phyloP scores from a whole-genome alignment of 345 rosid species.

The Populus alba region DNA sequence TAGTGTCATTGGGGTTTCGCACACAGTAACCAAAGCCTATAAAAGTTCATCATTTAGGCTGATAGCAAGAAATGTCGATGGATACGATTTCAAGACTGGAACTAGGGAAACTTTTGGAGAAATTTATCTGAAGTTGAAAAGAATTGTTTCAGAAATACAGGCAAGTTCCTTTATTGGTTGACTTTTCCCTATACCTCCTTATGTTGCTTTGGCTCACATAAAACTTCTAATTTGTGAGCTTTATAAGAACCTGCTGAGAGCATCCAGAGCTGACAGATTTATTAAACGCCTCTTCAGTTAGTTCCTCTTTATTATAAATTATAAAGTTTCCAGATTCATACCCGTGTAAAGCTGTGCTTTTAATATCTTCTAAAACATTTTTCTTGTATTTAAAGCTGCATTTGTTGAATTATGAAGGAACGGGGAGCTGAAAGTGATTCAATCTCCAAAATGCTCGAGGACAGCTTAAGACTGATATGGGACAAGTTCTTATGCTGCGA shows the following conservation, averaged over 20 bases:
- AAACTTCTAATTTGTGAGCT: too few species aligned
- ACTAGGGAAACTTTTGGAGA: conserved; percentile 38
- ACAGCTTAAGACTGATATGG: conserved; percentile 44
- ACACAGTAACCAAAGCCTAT: conserved; percentile 35
- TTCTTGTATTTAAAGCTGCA: not conserved
- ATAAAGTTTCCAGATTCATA: too few species aligned
- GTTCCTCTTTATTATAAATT: too few species aligned
- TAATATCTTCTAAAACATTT: not conserved
- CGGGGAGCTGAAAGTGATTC: conserved; percentile 12
- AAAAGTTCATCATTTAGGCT: conserved; percentile 41
- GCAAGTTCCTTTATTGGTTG: conserved; percentile 17
- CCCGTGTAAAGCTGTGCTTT: not conserved
- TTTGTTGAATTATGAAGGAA: conserved; percentile 26
- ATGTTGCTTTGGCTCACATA: too few species aligned
- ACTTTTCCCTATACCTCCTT: not conserved
- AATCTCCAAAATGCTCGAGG: conserved; percentile 34
- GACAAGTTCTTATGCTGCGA: conserved; percentile 32
- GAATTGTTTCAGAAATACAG: conserved; percentile 35
- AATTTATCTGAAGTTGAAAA: conserved; percentile 44
- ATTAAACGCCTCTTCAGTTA: not conserved
- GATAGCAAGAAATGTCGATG: conserved; percentile 52
- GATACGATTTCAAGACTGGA: conserved; percentile 43
- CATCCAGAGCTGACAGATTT: not conserved
- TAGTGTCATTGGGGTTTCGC: conserved; percentile 46
- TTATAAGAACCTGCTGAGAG: too few species aligned